Base-by-base conservation (phyloP, 768 basidiomycete species). In the Xanthoconium stramineum region DNA sequence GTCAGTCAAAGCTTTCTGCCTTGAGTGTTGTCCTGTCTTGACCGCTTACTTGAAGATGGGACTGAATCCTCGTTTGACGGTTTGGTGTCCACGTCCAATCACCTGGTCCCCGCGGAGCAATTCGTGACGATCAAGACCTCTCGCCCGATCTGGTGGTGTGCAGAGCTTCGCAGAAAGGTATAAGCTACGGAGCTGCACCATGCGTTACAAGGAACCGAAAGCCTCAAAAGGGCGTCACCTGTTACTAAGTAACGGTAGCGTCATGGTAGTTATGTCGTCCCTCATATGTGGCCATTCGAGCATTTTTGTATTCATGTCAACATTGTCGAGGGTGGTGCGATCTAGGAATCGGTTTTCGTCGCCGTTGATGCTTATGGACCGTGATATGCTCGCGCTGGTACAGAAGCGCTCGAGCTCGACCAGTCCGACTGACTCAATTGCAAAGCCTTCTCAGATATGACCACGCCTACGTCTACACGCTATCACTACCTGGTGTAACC, bases 31-130 rank as follows among this genome's bases (percentile, higher is more conserved):
- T 46, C n/a, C 52, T 35, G 33, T 46, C 15, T 52, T 69, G 36
- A 58, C 33, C 24, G 24, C 11, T 29, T 58, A 33, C 29, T 38
- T 48, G 30, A 69, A 89, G 87, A 77, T 53, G 77, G 85, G 19
- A 70, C 77, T 44, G 72, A 75, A 59, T 97, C 94, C 0, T 91
- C 86, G 0, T 91, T 98, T 56, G 85, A 89, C 39, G 91, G 91
- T 0, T 65, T 92, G 24, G 71, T 99, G 0, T 98, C 96, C 1
- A 97, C 95, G 0, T 98, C 95, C 0, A 99, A 99, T 65, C 94
- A 97, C 61, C 78, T 99, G 8, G 68, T 92, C 0, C 84, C 86
- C 0, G 78, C 79, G 2, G 80, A 88, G 58, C 74, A 78, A 19
- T 67, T 78, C 1, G 88, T 97, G 6, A 83, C 79, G 66, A 75